Percentiles rank a stretch among this genome's conserved stretches.
phyloP scores from a whole-genome alignment of 495 filamentous ascomycete genomes.

The Oidiodendron maius region DNA sequence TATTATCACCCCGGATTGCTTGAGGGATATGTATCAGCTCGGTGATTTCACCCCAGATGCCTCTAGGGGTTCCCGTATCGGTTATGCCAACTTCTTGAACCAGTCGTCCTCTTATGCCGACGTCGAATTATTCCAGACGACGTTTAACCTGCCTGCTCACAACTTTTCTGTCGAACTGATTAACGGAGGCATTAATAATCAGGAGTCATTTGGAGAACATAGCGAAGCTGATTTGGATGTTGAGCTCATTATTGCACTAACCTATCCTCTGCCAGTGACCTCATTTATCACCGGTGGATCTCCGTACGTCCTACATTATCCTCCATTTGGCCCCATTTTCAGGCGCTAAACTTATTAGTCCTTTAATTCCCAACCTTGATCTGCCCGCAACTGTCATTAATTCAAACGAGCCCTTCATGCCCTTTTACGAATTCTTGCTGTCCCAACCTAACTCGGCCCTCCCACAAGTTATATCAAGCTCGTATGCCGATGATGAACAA shows the following conservation, averaged over 20 bases:
- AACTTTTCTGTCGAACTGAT: constrained; percentile 53
- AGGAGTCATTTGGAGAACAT: constrained; percentile 39
- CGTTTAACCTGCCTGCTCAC: constrained; percentile 31
- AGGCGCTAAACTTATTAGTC: too few species aligned
- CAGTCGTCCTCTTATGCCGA: constrained; percentile 37
- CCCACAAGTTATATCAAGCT: constrained; percentile 70
- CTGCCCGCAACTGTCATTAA: constrained; percentile 45
- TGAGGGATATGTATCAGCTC: constrained; percentile 56
- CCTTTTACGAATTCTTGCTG: constrained; percentile 59
- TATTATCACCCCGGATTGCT: constrained; percentile 50
- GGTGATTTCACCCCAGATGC: constrained; percentile 40
- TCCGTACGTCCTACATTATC: too few species aligned
- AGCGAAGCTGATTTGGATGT: constrained; percentile 79
- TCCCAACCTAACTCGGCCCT: constrained; percentile 43
- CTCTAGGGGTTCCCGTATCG: constrained; percentile 42
- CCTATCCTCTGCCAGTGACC: constrained; percentile 50
- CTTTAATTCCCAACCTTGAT: constrained; percentile 57
- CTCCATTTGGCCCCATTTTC: too few species aligned
- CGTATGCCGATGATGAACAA: constrained; percentile 81
- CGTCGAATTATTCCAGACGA: constrained; percentile 26
- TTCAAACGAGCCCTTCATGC: constrained; percentile 72
- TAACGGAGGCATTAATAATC: constrained; percentile 49
- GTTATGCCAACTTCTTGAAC: constrained; percentile 50
- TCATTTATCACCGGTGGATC: constrained; percentile 67
- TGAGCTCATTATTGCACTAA: constrained; percentile 60